Evolutionary conservation across 1,284 basidiomycete genomes (phyloP), one percentile per base, ranked within the genome.

Genomic region (Leccinum brunneo-olivaceum): DNA sequence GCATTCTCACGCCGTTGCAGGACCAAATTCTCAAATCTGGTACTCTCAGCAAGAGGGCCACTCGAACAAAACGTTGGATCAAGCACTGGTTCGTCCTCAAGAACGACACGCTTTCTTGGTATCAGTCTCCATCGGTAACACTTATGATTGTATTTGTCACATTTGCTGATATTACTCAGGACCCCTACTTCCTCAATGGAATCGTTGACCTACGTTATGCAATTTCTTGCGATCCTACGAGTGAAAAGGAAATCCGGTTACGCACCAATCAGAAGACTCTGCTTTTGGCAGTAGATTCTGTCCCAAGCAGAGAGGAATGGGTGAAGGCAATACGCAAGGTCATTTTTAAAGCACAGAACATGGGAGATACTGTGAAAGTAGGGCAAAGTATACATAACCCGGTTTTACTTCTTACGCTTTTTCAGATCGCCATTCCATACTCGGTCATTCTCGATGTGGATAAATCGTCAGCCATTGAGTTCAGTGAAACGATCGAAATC

Each of bases 101-200:
- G 74, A 93, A 96, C 53, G 90, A 92, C 56, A 88, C 90, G 0
- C 68, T 97, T 28, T 91, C 88, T 14, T 97, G 94, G 94, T 96
- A 90, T 61, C 86, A 90, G 49, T 90, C 87, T n/a, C 88, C 90
- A 34, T 81, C 87, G 43, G 90, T 90, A 67, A 43, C 57, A 33
- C 23, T 24, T 41, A 40, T 44, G 19, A 21, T 49, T 39, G 25
- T 50, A 34, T 38, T 42, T 39, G 14, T 35, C 21, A 40, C 45
- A 39, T 37, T 42, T 37, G 9, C 37, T 49, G 10, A 55, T 28
- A 34, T 39, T 30, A 10, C 8, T 32, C 52, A 91, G 82, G 92
- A 98, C 55, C 93, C 92, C 0, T 98, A 97, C 66, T 98, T 98
- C 63, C 90, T 94, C 6, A 88, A 93, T 52, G 95, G 93, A 18